Evolutionary conservation across 169 alveolate genomes (phyloP), one percentile per base, ranked within the genome.

Genomic region (Babesia divergens): DNA sequence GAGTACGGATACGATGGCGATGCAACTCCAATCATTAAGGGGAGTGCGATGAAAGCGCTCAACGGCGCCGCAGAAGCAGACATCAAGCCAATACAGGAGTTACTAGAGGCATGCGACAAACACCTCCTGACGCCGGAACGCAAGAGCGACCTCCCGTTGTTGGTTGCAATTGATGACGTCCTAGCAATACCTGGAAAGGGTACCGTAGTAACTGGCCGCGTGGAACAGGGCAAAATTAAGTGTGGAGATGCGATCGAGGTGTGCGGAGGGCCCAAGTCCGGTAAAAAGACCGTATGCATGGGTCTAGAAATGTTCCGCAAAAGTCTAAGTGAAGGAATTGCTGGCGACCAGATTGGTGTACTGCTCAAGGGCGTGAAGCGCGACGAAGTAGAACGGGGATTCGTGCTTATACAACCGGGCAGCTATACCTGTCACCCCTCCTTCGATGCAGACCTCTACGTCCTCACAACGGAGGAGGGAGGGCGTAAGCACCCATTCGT

Each of bases 281-380:
- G 91, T 5, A 60, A 72, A 14, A 85, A 74, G 70, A 87, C 96
- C 16, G 87, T 93, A 5, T 79, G 89, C 59, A 79, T 86, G 2
- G 95, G 98, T 42, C 90, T 96, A 46, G 97, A 94, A 74, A 94
- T 96, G 93, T 96, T 94, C 91, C 88, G 94, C 67, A 96, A 95
- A 70, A 83, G 91, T 24, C 89, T 96, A 40, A 95, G 92, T 58
- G 90, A 90, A 49, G 99, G 97, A 29, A 95, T 93, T 54, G 97
- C 98, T 26, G 99, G 99, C 43, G 98, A 96, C 81, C 96, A 95
- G 74, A 94, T 94, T 31, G 99, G 99, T n/a, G 84, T 94, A 31
- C 82, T 96, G 71, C 82, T 95, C 28, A 93, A 96, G 87, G 96
- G 96, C 67, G 88, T 86, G 58, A 89, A 84, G 52, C 91, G 83